phyloP scores from a whole-genome alignment of 371 early-diverging fungal genomes.

The Capillidium heterosporum region DNA sequence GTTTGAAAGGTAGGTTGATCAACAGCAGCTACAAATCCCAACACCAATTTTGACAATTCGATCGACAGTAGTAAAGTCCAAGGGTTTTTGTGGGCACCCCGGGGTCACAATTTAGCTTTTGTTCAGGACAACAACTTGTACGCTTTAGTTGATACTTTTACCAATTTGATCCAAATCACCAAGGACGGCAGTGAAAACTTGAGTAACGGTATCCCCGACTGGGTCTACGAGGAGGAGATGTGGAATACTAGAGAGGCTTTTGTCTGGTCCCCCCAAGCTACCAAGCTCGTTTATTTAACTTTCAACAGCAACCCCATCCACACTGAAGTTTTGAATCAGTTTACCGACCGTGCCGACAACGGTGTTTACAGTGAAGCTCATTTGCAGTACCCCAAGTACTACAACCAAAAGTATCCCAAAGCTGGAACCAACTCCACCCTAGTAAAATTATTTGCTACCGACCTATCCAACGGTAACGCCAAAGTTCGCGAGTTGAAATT shows the following conservation, averaged over 20 bases:
- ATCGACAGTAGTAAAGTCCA: background rate
- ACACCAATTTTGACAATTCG: background rate
- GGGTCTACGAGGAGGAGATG: background rate
- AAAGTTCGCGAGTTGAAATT: background rate
- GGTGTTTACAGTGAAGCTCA: background rate
- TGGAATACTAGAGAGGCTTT: background rate
- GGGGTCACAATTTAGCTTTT: background rate
- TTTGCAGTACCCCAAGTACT: background rate
- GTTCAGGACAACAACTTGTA: background rate
- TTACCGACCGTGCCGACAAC: background rate
- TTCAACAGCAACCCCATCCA: background rate
- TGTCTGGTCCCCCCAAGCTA: background rate
- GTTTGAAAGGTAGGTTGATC: background rate
- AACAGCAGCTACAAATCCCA: background rate
- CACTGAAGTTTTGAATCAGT: background rate
- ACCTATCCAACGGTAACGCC: background rate
- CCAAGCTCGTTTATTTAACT: background rate
- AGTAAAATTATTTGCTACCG: background rate
- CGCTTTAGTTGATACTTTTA: background rate
- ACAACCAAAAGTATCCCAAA: background rate
- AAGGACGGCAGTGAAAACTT: background rate
- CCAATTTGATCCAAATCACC: background rate
- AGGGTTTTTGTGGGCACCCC: background rate
- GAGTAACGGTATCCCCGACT: background rate
- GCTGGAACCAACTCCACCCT: background rate